Conservation (phyloP, 345 rosid species). For the Tarenaya hassleriana region DNA sequence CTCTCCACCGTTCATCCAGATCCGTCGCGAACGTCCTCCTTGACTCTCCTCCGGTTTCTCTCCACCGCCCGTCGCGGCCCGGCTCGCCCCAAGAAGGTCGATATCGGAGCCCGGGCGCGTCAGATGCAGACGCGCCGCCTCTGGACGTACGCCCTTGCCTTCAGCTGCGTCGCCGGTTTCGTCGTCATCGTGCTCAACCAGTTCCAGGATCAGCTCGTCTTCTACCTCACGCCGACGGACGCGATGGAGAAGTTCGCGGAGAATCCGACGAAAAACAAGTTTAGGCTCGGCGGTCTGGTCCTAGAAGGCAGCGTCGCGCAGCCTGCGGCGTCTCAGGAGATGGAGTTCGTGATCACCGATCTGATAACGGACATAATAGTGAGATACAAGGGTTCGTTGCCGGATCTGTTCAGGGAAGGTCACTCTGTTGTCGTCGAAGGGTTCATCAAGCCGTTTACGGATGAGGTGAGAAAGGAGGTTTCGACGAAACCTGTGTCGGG, state of each 20-base stretch:
- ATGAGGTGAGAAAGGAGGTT: conserved; percentile 49
- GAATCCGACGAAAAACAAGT: conserved; percentile 62
- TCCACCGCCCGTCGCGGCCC: conserved; percentile 66
- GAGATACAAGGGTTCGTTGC: conserved; percentile 68
- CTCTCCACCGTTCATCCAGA: conserved; percentile 28
- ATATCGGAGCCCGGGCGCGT: conserved; percentile 78
- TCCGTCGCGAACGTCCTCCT: conserved; percentile 17
- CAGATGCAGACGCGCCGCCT: conserved; percentile 88
- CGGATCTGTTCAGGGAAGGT: conserved; percentile 90
- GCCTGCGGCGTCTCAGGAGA: conserved; percentile 60
- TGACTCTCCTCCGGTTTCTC: conserved; percentile 40
- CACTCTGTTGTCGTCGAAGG: conserved; percentile 96
- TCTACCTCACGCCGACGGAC: conserved; percentile 78
- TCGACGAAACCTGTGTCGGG: conserved; percentile 45
- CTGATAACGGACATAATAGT: conserved; percentile 77
- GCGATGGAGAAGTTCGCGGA: conserved; percentile 68
- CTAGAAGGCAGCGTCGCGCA: conserved; percentile 89
- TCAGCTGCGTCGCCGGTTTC: conserved; percentile 85
- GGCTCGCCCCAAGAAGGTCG: conserved; percentile 48
- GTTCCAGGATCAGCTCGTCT: conserved; percentile 84
- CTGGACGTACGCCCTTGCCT: conserved; percentile 84
- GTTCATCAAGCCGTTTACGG: conserved; percentile 63
- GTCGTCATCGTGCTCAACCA: conserved; percentile 74
- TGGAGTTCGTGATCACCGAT: conserved; percentile 91
- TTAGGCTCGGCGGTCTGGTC: conserved; percentile 80